A percentile compares a stretch with the other conserved stretches of the same genome.
Evolutionary conservation across 352 stramenopile species (phyloP).

Genomic region (Pythium guiyangense): DNA sequence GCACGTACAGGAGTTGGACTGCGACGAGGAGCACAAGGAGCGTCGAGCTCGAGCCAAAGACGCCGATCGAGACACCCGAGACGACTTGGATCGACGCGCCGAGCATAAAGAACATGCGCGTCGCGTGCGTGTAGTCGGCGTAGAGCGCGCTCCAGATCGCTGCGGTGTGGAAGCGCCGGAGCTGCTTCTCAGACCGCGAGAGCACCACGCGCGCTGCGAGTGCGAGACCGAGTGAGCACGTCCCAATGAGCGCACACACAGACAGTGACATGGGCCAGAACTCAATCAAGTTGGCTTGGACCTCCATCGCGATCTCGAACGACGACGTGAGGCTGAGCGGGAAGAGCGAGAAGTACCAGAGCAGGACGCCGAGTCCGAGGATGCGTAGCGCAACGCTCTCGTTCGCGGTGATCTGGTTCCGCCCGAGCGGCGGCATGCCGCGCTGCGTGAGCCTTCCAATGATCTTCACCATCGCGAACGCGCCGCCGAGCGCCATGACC

Average conservation of each 20-base stretch:
- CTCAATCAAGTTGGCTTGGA: slow-evolving; percentile 16
- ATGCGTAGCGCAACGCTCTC: slow-evolving; percentile 24
- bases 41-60: slow-evolving; percentile 21
- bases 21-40: slow-evolving; percentile 26
- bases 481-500: slow-evolving; percentile 16
- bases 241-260: slow-evolving; percentile 16
- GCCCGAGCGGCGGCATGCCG: neutral
- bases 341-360: slow-evolving; percentile 37
- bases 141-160: slow-evolving; percentile 37
- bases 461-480: slow-evolving; percentile 11
- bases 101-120: slow-evolving; percentile 38
- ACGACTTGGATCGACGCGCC: slow-evolving; percentile 23
- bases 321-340: slow-evolving; percentile 27
- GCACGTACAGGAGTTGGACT: slow-evolving; percentile 27
- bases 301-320: slow-evolving; percentile 28
- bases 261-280: slow-evolving; percentile 16
- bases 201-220: slow-evolving; percentile 14
- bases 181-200: slow-evolving; percentile 16
- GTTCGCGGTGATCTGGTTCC: neutral
- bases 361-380: slow-evolving; percentile 30
- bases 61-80: slow-evolving; percentile 27
- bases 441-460: slow-evolving; percentile 1
- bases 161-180: slow-evolving; percentile 19
- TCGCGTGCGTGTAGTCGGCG: slow-evolving; percentile 21
- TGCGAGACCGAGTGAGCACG: slow-evolving; percentile 18